Percentiles rank a stretch among this genome's conserved stretches.
Conservation (phyloP, 306 rosid genomes). For the Vigna trinervia region DNA sequence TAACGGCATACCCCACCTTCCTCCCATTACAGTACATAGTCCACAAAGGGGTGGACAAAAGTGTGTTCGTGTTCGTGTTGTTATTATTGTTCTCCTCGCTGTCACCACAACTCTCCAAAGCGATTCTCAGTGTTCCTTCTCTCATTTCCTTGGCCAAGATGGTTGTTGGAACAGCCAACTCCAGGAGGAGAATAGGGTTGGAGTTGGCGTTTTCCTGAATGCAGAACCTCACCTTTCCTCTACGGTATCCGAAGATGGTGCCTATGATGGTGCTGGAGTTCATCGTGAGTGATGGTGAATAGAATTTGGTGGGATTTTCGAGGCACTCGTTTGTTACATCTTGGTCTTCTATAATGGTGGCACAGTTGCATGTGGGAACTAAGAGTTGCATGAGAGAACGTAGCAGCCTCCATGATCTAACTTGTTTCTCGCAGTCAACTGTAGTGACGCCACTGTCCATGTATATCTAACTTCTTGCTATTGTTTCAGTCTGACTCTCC, state of each 20-base stretch:
- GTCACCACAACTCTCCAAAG: constrained; percentile 52
- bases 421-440: constrained; percentile 94
- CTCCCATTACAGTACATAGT: constrained; percentile 73
- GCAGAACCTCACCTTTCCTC: constrained; percentile 73
- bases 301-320: background rate
- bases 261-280: constrained; percentile 58
- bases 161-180: constrained; percentile 67
- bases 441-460: constrained; percentile 54
- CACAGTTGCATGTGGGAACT: constrained; percentile 73
- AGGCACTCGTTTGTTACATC: background rate
- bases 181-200: constrained; percentile 71
- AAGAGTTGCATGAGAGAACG: constrained; percentile 73
- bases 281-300: constrained; percentile 6
- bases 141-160: constrained; percentile 80
- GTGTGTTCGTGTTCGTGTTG: background rate
- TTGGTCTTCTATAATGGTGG: constrained; percentile 47
- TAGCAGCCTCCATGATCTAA: constrained; percentile 86
- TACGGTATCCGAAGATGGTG: constrained; percentile 74
- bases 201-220: constrained; percentile 62
- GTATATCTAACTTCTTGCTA: constrained; percentile 17
- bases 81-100: background rate
- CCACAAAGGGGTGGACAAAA: constrained; percentile 75
- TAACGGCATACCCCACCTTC: constrained; percentile 72
- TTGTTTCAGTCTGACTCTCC: background rate
- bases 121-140: constrained; percentile 70